Evolutionary conservation across 192 early-diverging fungal genomes (phyloP).

Genomic region (Coemansia erecta): DNA sequence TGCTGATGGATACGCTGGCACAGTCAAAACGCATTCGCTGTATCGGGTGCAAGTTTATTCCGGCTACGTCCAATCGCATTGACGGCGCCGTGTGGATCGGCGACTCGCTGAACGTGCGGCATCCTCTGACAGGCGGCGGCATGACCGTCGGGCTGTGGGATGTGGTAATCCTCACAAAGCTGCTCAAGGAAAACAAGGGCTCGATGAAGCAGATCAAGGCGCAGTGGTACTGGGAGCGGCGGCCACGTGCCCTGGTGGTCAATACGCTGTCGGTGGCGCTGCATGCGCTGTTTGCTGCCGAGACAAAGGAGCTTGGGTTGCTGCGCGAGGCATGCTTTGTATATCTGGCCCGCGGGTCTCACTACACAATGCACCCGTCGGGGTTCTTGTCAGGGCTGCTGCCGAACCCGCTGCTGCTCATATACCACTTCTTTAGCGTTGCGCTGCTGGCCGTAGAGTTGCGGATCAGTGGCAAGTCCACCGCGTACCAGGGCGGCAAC

Average conservation of each 20-base stretch:
- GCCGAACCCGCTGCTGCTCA: constrained; percentile 69
- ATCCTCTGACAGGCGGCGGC: constrained; percentile 92
- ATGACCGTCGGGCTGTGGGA: constrained; percentile 98
- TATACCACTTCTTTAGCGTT: constrained; percentile 92
- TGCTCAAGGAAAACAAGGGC: constrained; percentile 59
- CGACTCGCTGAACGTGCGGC: constrained; percentile 96
- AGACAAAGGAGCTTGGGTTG: constrained; percentile 60
- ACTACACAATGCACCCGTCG: constrained; percentile 76
- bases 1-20: constrained; percentile 68
- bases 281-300: constrained; percentile 85
- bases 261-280: constrained; percentile 94
- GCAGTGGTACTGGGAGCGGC: constrained; percentile 75
- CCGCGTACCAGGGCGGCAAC: constrained; percentile 22
- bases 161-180: constrained; percentile 68
- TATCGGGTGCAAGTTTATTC: constrained; percentile 91
- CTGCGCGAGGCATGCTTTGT: constrained; percentile 85
- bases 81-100: constrained; percentile 83
- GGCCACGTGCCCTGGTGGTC: constrained; percentile 69
- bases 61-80: constrained; percentile 70
- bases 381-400: constrained; percentile 83
- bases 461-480: constrained; percentile 18
- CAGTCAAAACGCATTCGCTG: constrained; percentile 65
- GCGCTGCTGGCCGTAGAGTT: constrained; percentile 57
- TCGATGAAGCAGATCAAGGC: constrained; percentile 42
- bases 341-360: constrained; percentile 83